A percentile compares a stretch with the other conserved stretches of the same genome.
Evolutionary conservation across 805 yeast genomes (phyloP).

Genomic region (Nakazawaea ishiwadae): DNA sequence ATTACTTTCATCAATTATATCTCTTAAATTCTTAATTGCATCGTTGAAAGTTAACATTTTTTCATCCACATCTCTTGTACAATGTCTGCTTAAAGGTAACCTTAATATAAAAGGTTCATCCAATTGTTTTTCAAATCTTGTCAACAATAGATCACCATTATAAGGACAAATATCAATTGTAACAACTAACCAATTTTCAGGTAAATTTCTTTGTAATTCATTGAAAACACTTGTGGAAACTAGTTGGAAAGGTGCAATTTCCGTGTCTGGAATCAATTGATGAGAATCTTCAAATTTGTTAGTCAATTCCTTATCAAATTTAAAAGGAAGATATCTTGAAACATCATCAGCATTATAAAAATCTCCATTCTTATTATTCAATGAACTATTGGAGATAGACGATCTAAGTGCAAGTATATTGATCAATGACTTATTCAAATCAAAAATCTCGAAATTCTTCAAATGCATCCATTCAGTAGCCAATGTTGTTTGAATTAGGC

Average conservation of each 20-base stretch:
- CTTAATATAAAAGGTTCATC: slow-evolving; percentile 43
- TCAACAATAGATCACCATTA: slow-evolving; percentile 54
- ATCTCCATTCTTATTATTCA: neutral
- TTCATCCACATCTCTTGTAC: slow-evolving; percentile 28
- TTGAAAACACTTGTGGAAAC: neutral
- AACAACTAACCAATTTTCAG: slow-evolving; percentile 52
- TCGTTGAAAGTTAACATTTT: slow-evolving; percentile 36
- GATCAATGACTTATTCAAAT: slow-evolving; percentile 6
- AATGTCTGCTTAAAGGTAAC: slow-evolving; percentile 54
- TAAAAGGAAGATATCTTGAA: slow-evolving; percentile 14
- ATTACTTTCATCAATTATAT: slow-evolving; percentile 59
- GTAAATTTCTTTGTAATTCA: slow-evolving; percentile 22
- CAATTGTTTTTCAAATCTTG: slow-evolving; percentile 33
- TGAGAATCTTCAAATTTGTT: slow-evolving; percentile 20
- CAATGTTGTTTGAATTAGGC: neutral
- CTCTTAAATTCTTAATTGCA: slow-evolving; percentile 39
- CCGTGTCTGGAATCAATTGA: slow-evolving; percentile 22
- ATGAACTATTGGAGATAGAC: slow-evolving; percentile 2
- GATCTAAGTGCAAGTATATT: slow-evolving; percentile 12
- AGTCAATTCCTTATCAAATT: slow-evolving; percentile 14
- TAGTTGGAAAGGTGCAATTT: too few relatives aligned
- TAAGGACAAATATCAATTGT: slow-evolving; percentile 55
- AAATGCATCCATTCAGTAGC: neutral
- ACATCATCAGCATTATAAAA: slow-evolving; percentile 11
- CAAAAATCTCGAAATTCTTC: slow-evolving; percentile 3